Conservation (phyloP, 169 alveolate species). For the Amoebophrya sp. region DNA sequence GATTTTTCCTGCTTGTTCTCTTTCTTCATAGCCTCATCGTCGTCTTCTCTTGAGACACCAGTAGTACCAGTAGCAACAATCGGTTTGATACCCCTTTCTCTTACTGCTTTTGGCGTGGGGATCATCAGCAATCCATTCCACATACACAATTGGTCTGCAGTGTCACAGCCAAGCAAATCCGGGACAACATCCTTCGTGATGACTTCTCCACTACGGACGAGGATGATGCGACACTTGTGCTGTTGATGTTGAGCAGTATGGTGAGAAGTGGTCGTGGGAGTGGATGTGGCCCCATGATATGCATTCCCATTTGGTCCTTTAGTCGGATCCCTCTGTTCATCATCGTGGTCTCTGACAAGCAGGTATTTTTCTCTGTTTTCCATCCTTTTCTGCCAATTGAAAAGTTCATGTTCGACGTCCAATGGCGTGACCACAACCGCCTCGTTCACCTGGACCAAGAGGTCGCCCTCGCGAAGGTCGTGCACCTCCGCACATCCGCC, state of each 20-base stretch:
- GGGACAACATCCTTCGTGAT: neutral
- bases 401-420: neutral
- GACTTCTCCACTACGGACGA: neutral
- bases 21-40: no score
- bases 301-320: no score
- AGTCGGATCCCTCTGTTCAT: no score
- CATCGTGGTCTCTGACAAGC: no score
- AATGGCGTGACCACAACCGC: neutral
- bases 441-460: neutral
- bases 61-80: no score
- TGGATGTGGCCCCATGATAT: no score
- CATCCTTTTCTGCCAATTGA: neutral
- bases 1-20: neutral
- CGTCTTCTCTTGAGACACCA: no score
- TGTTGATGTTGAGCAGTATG: no score
- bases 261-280: no score
- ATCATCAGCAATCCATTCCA: neutral
- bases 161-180: neutral
- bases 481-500: neutral
- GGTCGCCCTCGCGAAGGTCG: neutral
- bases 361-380: no score
- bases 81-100: neutral
- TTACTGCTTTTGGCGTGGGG: neutral
- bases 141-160: neutral
- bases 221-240: neutral